Conservation (phyloP, 140 eudicot genomes). For the Bidens hawaiensis region DNA sequence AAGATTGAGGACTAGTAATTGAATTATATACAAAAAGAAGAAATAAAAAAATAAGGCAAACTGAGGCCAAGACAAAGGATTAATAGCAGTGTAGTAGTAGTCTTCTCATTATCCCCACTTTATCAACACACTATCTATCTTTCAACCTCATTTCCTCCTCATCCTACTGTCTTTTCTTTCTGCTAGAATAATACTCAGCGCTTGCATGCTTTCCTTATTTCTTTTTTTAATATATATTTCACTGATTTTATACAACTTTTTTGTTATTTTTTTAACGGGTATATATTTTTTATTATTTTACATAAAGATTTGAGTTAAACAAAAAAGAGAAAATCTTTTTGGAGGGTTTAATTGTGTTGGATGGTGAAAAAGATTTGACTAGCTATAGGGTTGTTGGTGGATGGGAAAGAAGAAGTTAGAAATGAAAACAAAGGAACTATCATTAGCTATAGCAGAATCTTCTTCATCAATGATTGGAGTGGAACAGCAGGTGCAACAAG, state of each 20-base stretch:
- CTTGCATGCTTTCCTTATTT: slow-evolving; percentile 25
- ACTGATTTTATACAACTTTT: not conserved
- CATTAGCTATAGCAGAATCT: slow-evolving; percentile 55
- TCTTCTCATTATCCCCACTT: slow-evolving; percentile 36
- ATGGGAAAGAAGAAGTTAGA: slow-evolving; percentile 68
- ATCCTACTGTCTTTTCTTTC: slow-evolving; percentile 23
- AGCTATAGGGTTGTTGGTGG: slow-evolving; percentile 21
- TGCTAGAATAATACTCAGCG: slow-evolving; percentile 14
- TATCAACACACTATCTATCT: slow-evolving; percentile 30
- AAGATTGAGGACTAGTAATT: slow-evolving; percentile 8
- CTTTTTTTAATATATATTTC: no score
- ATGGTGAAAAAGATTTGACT: slow-evolving; percentile 19
- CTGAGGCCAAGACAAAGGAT: slow-evolving; percentile 32
- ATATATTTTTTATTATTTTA: slow-evolving; percentile 22
- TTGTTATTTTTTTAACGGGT: slow-evolving; percentile 17
- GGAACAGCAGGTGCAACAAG: slow-evolving; percentile 36
- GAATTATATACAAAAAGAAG: slow-evolving; percentile 3
- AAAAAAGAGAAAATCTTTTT: slow-evolving; percentile 21
- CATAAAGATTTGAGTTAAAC: slow-evolving; percentile 8
- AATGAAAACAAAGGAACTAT: slow-evolving; percentile 47
- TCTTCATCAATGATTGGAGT: slow-evolving; percentile 41
- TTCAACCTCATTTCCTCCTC: slow-evolving; percentile 38
- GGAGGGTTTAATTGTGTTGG: slow-evolving; percentile 17
- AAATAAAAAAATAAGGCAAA: slow-evolving; percentile 12
- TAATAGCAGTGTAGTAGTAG: slow-evolving; percentile 29